These are phyloP conservation scores for Lentinula lateritia DNA, from an alignment of 768 basidiomycete genomes.

Conservation along the genomic window DNA sequence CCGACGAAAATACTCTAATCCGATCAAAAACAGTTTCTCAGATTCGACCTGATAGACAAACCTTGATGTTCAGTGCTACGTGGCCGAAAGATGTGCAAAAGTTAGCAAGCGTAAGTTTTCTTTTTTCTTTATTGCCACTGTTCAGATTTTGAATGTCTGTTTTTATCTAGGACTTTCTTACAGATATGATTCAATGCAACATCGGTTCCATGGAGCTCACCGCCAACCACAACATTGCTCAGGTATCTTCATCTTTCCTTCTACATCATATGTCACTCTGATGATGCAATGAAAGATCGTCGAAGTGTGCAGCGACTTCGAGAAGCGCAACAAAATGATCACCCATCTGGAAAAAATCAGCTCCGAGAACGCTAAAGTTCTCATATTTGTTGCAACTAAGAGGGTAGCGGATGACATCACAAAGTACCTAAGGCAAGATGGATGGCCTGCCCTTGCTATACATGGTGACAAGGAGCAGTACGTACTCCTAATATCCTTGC, in stretches of 20 bases:
- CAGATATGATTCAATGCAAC: constrained; percentile 97
- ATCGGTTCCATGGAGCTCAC: constrained; percentile 98
- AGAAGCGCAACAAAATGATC: constrained; percentile 94
- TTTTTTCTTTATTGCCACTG: background rate
- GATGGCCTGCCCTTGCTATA: constrained; percentile 99
- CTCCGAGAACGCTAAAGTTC: constrained; percentile 94
- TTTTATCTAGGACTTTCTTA: constrained; percentile 77
- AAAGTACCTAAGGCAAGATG: constrained; percentile 94
- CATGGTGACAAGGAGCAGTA: constrained; percentile 99
- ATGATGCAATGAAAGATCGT: constrained; percentile 40
- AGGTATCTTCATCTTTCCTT: constrained; percentile 23
- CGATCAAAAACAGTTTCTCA: constrained; percentile 88
- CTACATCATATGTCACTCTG: background rate
- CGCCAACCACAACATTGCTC: constrained; percentile 96
- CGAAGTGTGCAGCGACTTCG: constrained; percentile 95
- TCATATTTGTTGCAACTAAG: constrained; percentile 98
- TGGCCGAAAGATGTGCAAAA: constrained; percentile 99
- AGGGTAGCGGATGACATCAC: constrained; percentile 98
- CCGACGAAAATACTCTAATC: constrained; percentile 95
- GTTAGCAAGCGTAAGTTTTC: constrained; percentile 72
- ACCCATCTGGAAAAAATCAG: constrained; percentile 98
- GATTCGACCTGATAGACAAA: constrained; percentile 97
- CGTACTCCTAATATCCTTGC: constrained; percentile 22
- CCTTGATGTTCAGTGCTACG: constrained; percentile 98
- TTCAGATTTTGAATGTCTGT: background rate